These are phyloP conservation scores for Physcomitrellopsis africana DNA, from an alignment of 225 moss, liverwort and hornwort genomes.

Conservation along the genomic window DNA sequence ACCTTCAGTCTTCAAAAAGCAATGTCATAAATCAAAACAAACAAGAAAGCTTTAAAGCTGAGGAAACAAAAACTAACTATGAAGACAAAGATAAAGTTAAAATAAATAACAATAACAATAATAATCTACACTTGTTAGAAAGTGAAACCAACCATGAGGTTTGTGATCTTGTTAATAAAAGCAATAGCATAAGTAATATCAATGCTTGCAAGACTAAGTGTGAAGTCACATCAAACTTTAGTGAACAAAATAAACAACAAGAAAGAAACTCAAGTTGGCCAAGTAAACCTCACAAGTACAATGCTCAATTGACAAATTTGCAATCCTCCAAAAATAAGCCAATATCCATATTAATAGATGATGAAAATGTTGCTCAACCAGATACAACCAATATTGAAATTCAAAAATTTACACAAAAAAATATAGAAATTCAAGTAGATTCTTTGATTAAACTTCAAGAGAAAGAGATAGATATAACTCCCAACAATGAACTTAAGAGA, in stretches of 20 bases:
- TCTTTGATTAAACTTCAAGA: not conserved
- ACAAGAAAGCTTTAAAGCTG: not conserved
- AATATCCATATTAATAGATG: not conserved
- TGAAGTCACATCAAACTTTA: not conserved
- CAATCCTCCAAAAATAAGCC: not conserved
- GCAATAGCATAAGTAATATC: accelerated
- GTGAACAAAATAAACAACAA: not conserved
- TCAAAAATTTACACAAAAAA: accelerated
- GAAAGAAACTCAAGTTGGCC: not conserved
- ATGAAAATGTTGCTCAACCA: not conserved
- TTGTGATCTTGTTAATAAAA: not conserved
- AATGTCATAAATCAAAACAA: not conserved
- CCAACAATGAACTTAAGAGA: not conserved
- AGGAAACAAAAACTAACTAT: too few species aligned
- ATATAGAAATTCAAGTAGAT: not conserved
- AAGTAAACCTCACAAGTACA: not conserved
- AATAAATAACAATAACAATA: too few species aligned
- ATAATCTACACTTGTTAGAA: too few species aligned
- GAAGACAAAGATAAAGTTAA: too few species aligned
- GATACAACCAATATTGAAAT: not conserved
- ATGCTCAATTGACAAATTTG: accelerated
- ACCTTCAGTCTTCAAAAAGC: too few species aligned
- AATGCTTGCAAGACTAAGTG: accelerated
- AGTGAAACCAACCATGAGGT: too few species aligned
- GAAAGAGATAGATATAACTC: accelerated